Base-by-base conservation (phyloP, 306 rosid genomes). In the Castanea crenata region DNA sequence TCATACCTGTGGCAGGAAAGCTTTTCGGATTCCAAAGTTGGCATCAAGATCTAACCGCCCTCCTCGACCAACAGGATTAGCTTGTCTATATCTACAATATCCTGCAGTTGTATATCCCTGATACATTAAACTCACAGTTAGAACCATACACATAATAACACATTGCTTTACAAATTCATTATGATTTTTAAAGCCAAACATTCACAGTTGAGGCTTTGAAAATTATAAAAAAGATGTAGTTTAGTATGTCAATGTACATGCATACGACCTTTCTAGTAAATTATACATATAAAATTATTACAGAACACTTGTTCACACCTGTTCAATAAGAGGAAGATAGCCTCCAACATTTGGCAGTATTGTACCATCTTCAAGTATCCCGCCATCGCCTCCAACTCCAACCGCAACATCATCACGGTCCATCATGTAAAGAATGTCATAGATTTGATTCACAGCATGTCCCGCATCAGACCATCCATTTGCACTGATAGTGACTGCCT, bases 351-450 rank as follows among this genome's bases (percentile, higher is more conserved):
- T 78, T 25, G 93, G 91, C 18, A 85, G 91, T 32, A 92, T 88
- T 29, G 95, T 87, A 64, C 97, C 96, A 75, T 95, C 83, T 67
- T 88, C 84, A 3, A 83, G 89, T 19, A 95, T 90, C 54, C 92
- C 98, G 73, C 99, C 98, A 44, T 92, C 98, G 1, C 99, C 99
- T 51, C 99, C 99, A 44, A 95, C 85, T 79, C 99, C 99, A 74
- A 95, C 96, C 1, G 92, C 84, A 44, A 95, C 56, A 76, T 95
- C 97, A 58, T 95, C 98, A 18, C 98, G 86, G 1, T 82, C 92
- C 99, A 95, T 95, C 99, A 95, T 95, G 86, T 89, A 90, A 68
- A 95, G 92, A 1, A 91, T 21, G 79, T 92, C 99, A 76, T 95
- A 95, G 16, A 95, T n/a, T 76, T 95, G 99, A 83, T 95, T 90